These are phyloP conservation scores for Daedalea quercina DNA, from an alignment of 768 basidiomycete genomes.

Conservation along the genomic window DNA sequence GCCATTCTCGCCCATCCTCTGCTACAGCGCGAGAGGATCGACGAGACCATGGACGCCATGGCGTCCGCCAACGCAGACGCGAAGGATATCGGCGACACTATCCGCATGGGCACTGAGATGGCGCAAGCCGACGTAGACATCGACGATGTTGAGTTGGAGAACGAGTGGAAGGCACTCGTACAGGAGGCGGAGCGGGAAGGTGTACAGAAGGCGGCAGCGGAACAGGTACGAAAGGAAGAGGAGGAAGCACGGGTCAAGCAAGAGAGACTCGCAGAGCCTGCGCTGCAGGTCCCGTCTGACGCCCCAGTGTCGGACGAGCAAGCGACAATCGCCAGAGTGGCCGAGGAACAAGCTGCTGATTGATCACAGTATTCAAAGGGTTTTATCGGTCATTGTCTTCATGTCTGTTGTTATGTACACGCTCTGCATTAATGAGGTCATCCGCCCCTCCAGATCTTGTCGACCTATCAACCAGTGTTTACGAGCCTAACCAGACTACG, in stretches of 20 bases:
- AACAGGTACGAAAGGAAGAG: slow-evolving; percentile 4
- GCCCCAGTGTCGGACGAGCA: neutral
- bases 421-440: too few species aligned
- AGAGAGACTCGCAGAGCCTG: slow-evolving; percentile 4
- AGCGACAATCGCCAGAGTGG: neutral
- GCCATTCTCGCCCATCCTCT: slow-evolving; percentile 75
- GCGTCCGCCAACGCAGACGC: slow-evolving; percentile 80
- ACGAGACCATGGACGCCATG: slow-evolving; percentile 83
- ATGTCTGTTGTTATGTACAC: too few species aligned
- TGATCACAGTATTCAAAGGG: neutral
- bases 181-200: slow-evolving; percentile 34
- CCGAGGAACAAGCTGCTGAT: neutral
- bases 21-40: slow-evolving; percentile 70
- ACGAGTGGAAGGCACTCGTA: slow-evolving; percentile 56
- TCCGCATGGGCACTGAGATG: slow-evolving; percentile 60
- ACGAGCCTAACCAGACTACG: too few species aligned
- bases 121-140: slow-evolving; percentile 40
- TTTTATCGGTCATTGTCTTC: too few species aligned
- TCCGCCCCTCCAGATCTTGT: too few species aligned
- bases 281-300: slow-evolving; percentile 1
- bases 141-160: slow-evolving; percentile 53
- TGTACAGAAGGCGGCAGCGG: slow-evolving; percentile 1
- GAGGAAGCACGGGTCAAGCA: slow-evolving; percentile 4
- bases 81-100: slow-evolving; percentile 73
- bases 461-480: too few species aligned